These are phyloP conservation scores for Euclidium syriacum DNA, from an alignment of 345 rosid genomes.

Conservation along the genomic window DNA sequence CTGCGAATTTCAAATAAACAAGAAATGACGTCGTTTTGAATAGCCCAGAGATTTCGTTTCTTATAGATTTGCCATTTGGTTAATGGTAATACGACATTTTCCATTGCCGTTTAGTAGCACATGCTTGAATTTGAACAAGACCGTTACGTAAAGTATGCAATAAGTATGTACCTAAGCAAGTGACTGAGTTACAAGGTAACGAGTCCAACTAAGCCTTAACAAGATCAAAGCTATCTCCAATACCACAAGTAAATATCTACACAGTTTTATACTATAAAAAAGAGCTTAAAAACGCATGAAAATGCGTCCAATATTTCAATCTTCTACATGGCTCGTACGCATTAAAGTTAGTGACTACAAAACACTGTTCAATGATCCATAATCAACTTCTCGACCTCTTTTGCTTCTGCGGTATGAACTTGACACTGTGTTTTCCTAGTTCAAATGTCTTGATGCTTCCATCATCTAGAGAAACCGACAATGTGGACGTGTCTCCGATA, in stretches of 20 bases:
- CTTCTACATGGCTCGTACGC: constrained; percentile 1
- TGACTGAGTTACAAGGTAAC: constrained; percentile 12
- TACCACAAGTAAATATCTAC: constrained; percentile 25
- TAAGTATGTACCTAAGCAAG: constrained; percentile 11
- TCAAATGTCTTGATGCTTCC: constrained; percentile 65
- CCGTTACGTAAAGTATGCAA: no score
- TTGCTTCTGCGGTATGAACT: constrained; percentile 83
- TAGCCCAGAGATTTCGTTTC: no score
- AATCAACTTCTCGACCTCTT: constrained; percentile 66
- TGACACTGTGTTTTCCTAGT: constrained; percentile 85
- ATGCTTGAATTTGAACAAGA: no score
- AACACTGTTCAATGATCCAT: neutral
- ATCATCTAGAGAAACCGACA: constrained; percentile 73
- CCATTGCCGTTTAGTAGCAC: no score
- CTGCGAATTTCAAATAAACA: no score
- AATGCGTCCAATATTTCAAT: constrained; percentile 1
- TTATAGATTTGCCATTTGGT: no score
- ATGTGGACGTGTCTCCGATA: constrained; percentile 48
- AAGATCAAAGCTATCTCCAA: constrained; percentile 18
- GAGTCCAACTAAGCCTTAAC: neutral
- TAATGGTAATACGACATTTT: no score
- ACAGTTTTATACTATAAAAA: constrained; percentile 7
- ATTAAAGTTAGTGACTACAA: constrained; percentile 21
- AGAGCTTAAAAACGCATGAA: neutral
- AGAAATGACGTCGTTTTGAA: no score